A percentile compares a stretch with the other conserved stretches of the same genome.
These are phyloP conservation scores for Penicillium roqueforti DNA, from an alignment of 495 filamentous ascomycete genomes.

Conservation along the genomic window DNA sequence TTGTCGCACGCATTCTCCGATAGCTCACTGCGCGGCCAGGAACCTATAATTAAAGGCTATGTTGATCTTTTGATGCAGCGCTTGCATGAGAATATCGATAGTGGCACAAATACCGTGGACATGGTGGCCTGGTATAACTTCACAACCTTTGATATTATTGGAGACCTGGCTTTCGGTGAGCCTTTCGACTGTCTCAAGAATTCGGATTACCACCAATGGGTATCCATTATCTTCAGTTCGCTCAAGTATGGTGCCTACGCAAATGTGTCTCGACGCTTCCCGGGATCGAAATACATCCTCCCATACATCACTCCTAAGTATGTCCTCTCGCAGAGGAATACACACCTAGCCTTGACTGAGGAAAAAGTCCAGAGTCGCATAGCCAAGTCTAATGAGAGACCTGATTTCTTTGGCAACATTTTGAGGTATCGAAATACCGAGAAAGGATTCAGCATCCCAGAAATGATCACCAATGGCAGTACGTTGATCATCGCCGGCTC, in stretches of 20 bases:
- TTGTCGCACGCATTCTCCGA: conserved; percentile 54
- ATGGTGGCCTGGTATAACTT: conserved; percentile 55
- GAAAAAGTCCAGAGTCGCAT: conserved; percentile 18
- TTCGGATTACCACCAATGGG: conserved; percentile 53
- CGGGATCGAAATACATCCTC: conserved; percentile 4
- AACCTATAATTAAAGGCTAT: conserved; percentile 41
- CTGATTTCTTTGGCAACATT: conserved; percentile 23
- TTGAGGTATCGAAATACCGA: conserved; percentile 16
- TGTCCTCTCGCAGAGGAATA: conserved; percentile 25
- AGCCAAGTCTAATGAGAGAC: conserved; percentile 14
- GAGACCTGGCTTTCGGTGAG: conserved; percentile 57
- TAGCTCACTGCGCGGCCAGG: conserved; percentile 38
- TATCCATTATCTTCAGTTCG: conserved; percentile 42
- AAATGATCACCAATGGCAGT: conserved; percentile 40
- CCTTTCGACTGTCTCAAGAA: conserved; percentile 52
- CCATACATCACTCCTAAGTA: conserved; percentile 18
- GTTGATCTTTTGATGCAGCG: conserved; percentile 44
- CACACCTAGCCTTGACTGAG: conserved; percentile 12
- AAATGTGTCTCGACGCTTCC: conserved; percentile 24
- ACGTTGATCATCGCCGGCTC: conserved; percentile 48
- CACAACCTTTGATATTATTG: conserved; percentile 60
- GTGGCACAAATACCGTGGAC: conserved; percentile 28
- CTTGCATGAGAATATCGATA: conserved; percentile 33
- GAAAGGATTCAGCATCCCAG: conserved; percentile 37
- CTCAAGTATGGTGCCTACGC: conserved; percentile 23